A percentile compares a stretch with the other conserved stretches of the same genome.
Evolutionary conservation across 2,329 filamentous ascomycete genomes (phyloP).

Genomic region (Metarhizium album): DNA sequence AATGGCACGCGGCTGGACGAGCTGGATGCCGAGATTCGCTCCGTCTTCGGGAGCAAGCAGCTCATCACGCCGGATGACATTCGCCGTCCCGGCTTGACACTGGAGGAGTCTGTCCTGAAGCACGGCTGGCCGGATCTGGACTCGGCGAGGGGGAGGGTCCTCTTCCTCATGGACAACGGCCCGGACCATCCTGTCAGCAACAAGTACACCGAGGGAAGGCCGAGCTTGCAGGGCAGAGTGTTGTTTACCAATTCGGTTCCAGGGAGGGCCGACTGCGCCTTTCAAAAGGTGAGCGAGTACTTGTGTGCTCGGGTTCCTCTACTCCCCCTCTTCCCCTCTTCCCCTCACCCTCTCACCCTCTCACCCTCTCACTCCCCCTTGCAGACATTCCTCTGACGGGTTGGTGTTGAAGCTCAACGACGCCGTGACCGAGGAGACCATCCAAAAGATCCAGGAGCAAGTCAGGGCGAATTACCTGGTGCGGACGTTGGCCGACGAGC

Average conservation of each 20-base stretch:
- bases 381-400: too few relatives aligned
- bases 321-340: too few relatives aligned
- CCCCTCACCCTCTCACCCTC: too few relatives aligned
- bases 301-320: too few relatives aligned
- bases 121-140: slow-evolving; percentile 38
- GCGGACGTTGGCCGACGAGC: slow-evolving; percentile 35
- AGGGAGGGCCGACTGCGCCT: slow-evolving; percentile 33
- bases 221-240: slow-evolving; percentile 30
- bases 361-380: too few relatives aligned
- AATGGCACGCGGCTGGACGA: slow-evolving; percentile 27
- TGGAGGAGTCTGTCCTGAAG: slow-evolving; percentile 34
- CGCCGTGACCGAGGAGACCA: slow-evolving; percentile 21
- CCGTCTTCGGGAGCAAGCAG: slow-evolving; percentile 26
- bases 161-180: slow-evolving; percentile 42
- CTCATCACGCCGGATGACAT: slow-evolving; percentile 38
- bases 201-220: slow-evolving; percentile 24
- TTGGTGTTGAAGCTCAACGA: slow-evolving; percentile 30
- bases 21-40: slow-evolving; percentile 36
- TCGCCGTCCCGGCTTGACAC: slow-evolving; percentile 26
- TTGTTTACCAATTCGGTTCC: slow-evolving; percentile 38
- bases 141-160: slow-evolving; percentile 31
- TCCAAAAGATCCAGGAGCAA: slow-evolving; percentile 29
- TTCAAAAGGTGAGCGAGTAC: slow-evolving; percentile 34
- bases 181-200: slow-evolving; percentile 26
- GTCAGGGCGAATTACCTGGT: slow-evolving; percentile 37